Conservation (phyloP, 2,329 filamentous ascomycete genomes). For the Neodidymelliopsis sp. region DNA sequence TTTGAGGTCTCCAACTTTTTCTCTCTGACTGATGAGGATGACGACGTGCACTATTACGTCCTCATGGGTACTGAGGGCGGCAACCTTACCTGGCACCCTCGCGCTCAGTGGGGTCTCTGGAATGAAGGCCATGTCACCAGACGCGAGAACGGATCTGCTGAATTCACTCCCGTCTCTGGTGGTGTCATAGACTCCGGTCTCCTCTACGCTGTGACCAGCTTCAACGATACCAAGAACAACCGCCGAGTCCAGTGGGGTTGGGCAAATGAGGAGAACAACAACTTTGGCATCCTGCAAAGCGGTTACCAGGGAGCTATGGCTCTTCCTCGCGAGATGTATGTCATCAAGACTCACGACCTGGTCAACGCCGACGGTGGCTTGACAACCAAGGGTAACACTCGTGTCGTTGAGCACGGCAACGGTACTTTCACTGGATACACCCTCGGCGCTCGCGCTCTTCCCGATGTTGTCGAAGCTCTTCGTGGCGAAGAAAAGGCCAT, state of each 20-base stretch:
- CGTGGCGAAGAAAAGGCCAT: constrained; percentile 36
- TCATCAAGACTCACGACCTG: constrained; percentile 52
- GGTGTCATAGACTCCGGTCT: constrained; percentile 55
- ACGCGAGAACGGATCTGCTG: constrained; percentile 54
- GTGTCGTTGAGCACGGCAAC: constrained; percentile 44
- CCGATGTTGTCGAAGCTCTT: constrained; percentile 54
- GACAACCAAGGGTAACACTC: constrained; percentile 46
- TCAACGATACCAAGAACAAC: constrained; percentile 58
- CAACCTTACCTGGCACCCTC: constrained; percentile 52
- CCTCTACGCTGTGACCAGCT: constrained; percentile 56
- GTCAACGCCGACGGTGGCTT: constrained; percentile 46
- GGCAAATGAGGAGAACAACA: constrained; percentile 54
- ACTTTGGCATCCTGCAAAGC: constrained; percentile 52
- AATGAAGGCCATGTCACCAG: constrained; percentile 54
- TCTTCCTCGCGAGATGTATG: constrained; percentile 56
- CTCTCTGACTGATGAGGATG: constrained; percentile 53
- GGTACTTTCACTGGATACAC: constrained; percentile 55
- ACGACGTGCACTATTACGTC: constrained; percentile 54
- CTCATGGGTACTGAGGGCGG: constrained; percentile 56
- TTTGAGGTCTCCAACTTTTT: constrained; percentile 60
- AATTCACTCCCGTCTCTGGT: constrained; percentile 55
- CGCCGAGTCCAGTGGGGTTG: constrained; percentile 58
- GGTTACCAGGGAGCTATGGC: constrained; percentile 56
- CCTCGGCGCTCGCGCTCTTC: constrained; percentile 53
- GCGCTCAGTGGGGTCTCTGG: constrained; percentile 55